A percentile compares a stretch with the other conserved stretches of the same genome.
These are phyloP conservation scores for Somion occarium DNA, from an alignment of 1,284 basidiomycete genomes.

Conservation along the genomic window DNA sequence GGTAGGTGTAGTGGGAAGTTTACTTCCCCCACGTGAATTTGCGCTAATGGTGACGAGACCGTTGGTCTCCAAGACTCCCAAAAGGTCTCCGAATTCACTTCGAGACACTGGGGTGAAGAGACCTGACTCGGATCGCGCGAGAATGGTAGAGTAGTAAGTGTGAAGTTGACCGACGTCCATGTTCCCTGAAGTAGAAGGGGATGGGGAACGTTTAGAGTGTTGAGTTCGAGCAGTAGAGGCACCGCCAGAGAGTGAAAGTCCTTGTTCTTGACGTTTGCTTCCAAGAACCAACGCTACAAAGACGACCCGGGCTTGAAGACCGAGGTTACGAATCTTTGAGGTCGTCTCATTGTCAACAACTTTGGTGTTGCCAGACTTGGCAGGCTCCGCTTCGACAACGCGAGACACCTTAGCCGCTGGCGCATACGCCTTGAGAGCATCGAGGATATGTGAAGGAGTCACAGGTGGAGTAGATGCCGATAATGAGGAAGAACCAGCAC, in stretches of 20 bases:
- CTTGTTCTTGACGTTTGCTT: slow-evolving; percentile 52
- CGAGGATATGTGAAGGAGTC: slow-evolving; percentile 58
- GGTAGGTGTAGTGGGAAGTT: slow-evolving; percentile 30
- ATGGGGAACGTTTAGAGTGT: slow-evolving; percentile 46
- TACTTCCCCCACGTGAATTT: neutral
- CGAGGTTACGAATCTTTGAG: slow-evolving; percentile 58
- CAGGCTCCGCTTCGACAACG: slow-evolving; percentile 3
- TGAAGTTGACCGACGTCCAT: slow-evolving; percentile 60
- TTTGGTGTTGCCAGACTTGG: slow-evolving; percentile 21
- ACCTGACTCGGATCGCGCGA: slow-evolving; percentile 48
- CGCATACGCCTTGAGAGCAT: slow-evolving; percentile 64
- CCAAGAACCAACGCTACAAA: slow-evolving; percentile 62
- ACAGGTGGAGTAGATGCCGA: slow-evolving; percentile 40
- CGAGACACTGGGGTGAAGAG: slow-evolving; percentile 63
- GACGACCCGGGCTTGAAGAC: slow-evolving; percentile 67
- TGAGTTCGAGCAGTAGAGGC: slow-evolving; percentile 23
- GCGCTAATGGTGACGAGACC: slow-evolving; percentile 54
- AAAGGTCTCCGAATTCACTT: slow-evolving; percentile 69
- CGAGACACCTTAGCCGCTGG: slow-evolving; percentile 36
- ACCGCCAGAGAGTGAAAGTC: slow-evolving; percentile 42
- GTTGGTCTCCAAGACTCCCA: slow-evolving; percentile 66
- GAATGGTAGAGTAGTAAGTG: slow-evolving; percentile 54
- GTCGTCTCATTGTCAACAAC: slow-evolving; percentile 56
- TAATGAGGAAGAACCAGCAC: slow-evolving; percentile 21
- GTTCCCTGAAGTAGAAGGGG: slow-evolving; percentile 22